Conservation (phyloP, 2,329 filamentous ascomycete genomes). For the Diplocarpon rosae region DNA sequence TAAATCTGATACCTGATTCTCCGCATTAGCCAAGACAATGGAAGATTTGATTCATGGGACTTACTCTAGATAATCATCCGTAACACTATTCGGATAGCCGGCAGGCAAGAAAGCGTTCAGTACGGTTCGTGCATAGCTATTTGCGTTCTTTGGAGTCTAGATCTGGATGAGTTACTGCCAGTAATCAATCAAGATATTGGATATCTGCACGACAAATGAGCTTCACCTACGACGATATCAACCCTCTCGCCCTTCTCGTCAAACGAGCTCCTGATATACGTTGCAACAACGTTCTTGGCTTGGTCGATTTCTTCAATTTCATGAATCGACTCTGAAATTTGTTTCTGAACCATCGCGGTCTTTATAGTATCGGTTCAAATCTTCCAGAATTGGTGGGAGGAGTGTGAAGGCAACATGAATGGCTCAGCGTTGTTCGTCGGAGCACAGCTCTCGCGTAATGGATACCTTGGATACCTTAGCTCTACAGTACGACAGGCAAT, state of each 20-base stretch:
- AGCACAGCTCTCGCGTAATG: too few relatives aligned
- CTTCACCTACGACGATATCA: conserved; percentile 19
- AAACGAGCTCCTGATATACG: conserved; percentile 17
- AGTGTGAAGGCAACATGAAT: too few relatives aligned
- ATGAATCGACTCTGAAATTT: not conserved
- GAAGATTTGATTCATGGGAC: conserved; percentile 17
- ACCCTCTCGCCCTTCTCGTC: conserved; percentile 12
- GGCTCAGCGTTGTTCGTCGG: too few relatives aligned
- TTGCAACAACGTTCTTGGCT: conserved; percentile 25
- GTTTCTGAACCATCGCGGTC: not conserved
- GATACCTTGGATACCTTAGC: too few relatives aligned
- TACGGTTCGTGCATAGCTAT: conserved; percentile 26
- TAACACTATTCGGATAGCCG: conserved; percentile 60
- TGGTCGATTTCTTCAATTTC: conserved; percentile 25
- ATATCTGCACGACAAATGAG: not conserved
- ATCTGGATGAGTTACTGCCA: not conserved
- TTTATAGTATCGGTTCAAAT: too few relatives aligned
- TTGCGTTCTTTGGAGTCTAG: conserved; percentile 18
- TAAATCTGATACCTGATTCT: conserved; percentile 50
- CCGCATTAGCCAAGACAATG: not conserved
- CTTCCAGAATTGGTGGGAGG: too few relatives aligned
- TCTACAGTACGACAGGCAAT: too few relatives aligned
- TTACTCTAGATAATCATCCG: conserved; percentile 57
- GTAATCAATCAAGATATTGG: too few relatives aligned
- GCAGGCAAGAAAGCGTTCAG: conserved; percentile 55